phyloP scores from a whole-genome alignment of 2,329 filamentous ascomycete species.

The Colletotrichum noveboracense region DNA sequence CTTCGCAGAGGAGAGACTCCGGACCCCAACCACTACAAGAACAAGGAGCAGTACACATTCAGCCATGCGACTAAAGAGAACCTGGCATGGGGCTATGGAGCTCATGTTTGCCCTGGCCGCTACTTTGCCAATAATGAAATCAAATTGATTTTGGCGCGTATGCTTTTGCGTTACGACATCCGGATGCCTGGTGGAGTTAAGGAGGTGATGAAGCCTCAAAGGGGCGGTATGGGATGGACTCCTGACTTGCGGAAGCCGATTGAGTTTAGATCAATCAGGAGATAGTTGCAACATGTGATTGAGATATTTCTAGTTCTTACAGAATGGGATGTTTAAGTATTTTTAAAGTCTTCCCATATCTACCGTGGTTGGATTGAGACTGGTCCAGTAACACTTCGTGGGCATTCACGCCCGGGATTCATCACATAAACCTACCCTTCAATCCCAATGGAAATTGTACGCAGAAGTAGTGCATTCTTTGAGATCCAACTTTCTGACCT shows the following conservation, averaged over 20 bases:
- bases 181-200: background rate
- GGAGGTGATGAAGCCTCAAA: slow-evolving; percentile 2
- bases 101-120: slow-evolving; percentile 40
- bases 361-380: rapidly evolving
- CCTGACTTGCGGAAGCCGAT: background rate
- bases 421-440: rapidly evolving
- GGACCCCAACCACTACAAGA: background rate
- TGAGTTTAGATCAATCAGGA: background rate
- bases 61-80: slow-evolving; percentile 36
- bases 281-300: rapidly evolving
- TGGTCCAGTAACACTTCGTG: rapidly evolving
- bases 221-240: background rate
- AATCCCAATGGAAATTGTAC: too few species aligned
- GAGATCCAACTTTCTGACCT: too few species aligned
- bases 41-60: slow-evolving; percentile 36
- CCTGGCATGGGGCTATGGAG: slow-evolving; percentile 38
- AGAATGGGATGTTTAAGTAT: rapidly evolving
- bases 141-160: slow-evolving; percentile 34
- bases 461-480: too few species aligned
- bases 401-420: rapidly evolving
- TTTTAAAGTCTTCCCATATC: background rate
- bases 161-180: slow-evolving; percentile 36
- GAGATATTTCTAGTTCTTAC: rapidly evolving
- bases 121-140: slow-evolving; percentile 42
- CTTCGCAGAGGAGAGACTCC: background rate